These are phyloP conservation scores for Xylaria flabelliformis DNA, from an alignment of 495 filamentous ascomycete genomes.

Conservation along the genomic window DNA sequence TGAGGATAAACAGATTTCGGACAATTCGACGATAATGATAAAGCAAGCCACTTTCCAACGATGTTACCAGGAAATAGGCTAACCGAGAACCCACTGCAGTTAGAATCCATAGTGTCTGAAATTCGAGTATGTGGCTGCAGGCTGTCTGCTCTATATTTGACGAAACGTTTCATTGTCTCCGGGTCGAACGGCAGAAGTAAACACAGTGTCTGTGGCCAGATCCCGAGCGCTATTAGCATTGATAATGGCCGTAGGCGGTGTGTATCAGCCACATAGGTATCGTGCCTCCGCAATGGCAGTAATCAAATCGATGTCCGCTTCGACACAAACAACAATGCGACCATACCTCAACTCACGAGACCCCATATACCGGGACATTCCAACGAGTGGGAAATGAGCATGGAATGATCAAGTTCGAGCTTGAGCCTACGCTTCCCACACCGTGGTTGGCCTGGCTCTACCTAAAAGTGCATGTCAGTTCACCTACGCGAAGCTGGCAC, in stretches of 20 bases:
- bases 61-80: not conserved
- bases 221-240: slow-evolving; percentile 8
- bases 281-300: slow-evolving; percentile 8
- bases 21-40: slow-evolving; percentile 2
- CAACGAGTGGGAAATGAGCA: slow-evolving; percentile 21
- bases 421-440: not conserved
- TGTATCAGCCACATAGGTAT: slow-evolving; percentile 27
- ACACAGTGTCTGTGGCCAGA: slow-evolving; percentile 18
- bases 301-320: slow-evolving; percentile 15
- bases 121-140: slow-evolving; percentile 2
- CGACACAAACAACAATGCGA: slow-evolving; percentile 3
- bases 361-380: slow-evolving; percentile 11
- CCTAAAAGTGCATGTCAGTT: not conserved
- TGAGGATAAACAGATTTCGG: not conserved
- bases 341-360: not conserved
- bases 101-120: slow-evolving; percentile 5
- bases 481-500: not conserved
- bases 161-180: slow-evolving; percentile 16
- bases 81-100: not conserved
- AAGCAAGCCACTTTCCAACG: not conserved
- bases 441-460: not conserved
- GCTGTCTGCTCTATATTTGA: not conserved
- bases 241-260: slow-evolving; percentile 5
- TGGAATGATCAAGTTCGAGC: slow-evolving; percentile 8
- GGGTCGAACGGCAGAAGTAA: slow-evolving; percentile 23